These are phyloP conservation scores for Tolypocladium endophyticum DNA, from an alignment of 2,329 filamentous ascomycete genomes.

Conservation along the genomic window DNA sequence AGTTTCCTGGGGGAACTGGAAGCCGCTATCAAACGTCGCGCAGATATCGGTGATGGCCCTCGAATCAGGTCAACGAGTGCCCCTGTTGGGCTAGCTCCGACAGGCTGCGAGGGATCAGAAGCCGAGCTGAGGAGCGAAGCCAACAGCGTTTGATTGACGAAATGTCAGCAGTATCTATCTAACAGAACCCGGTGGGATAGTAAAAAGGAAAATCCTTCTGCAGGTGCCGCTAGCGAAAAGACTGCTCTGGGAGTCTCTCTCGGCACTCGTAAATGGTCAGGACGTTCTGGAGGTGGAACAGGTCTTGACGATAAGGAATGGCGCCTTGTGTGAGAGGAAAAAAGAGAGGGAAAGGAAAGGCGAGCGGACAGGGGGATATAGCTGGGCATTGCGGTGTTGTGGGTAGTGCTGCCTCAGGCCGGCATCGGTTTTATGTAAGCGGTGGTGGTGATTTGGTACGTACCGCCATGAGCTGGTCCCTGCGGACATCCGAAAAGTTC, in stretches of 20 bases:
- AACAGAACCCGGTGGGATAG: conserved; percentile 69
- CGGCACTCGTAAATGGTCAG: conserved; percentile 88
- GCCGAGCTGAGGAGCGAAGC: background rate
- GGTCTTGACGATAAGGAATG: conserved; percentile 94
- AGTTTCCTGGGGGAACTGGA: conserved; percentile 2
- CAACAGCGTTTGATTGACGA: conserved; percentile 2
- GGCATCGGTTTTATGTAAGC: conserved; percentile 6
- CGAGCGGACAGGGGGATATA: conserved; percentile 10
- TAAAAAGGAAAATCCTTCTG: conserved; percentile 26
- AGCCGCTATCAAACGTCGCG: conserved; percentile 2
- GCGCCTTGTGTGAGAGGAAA: conserved; percentile 47
- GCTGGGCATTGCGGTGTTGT: conserved; percentile 1
- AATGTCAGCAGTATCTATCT: conserved; percentile 94
- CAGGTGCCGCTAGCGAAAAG: conserved; percentile 99
- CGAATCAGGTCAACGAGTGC: background rate
- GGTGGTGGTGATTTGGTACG: background rate
- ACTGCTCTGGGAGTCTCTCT: conserved; percentile 64
- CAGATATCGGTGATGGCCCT: background rate
- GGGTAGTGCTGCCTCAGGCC: conserved; percentile 16
- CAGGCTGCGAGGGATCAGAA: background rate
- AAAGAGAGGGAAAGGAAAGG: conserved; percentile 8
- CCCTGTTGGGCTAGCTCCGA: background rate
- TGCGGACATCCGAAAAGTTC: conserved; percentile 11
- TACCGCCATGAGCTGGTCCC: background rate
- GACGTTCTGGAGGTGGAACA: conserved; percentile 58